These are phyloP conservation scores for Quercus phellos DNA, from an alignment of 331 rosid genomes.

Conservation along the genomic window DNA sequence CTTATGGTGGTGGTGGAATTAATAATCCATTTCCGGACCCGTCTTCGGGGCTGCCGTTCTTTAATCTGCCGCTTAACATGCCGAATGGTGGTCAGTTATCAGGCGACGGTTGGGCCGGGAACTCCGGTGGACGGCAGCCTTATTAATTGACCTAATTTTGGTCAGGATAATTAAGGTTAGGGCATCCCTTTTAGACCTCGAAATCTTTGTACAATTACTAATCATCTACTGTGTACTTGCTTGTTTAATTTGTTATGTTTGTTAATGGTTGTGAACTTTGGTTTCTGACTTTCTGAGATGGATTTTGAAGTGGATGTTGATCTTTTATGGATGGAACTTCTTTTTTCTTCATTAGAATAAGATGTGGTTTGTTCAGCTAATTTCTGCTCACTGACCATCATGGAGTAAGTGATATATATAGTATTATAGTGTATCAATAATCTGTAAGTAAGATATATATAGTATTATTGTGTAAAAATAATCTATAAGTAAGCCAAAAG, in stretches of 20 bases:
- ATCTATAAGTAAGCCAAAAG: no score
- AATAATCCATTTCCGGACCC: conserved; percentile 58
- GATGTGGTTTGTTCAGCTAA: background rate
- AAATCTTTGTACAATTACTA: background rate
- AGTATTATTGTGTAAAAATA: no score
- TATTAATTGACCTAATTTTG: conserved; percentile 23
- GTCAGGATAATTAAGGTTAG: conserved; percentile 13
- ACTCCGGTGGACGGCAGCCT: conserved; percentile 39
- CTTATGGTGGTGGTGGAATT: conserved; percentile 31
- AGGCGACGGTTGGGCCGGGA: conserved; percentile 67
- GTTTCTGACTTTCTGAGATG: conserved; percentile 2
- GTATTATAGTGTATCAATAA: no score
- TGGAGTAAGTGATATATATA: no score
- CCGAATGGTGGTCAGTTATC: conserved; percentile 46
- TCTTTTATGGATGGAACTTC: background rate
- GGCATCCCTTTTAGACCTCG: background rate
- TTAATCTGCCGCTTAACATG: conserved; percentile 71
- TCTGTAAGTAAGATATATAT: no score
- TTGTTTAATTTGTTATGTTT: background rate
- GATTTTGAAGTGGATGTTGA: background rate
- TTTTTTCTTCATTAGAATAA: background rate
- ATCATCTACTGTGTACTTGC: no score
- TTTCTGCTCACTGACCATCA: no score
- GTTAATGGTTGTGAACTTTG: conserved; percentile 2
- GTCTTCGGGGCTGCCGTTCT: conserved; percentile 75